Conservation (phyloP, 2,329 filamentous ascomycete species). For the Erysiphe pulchra region DNA sequence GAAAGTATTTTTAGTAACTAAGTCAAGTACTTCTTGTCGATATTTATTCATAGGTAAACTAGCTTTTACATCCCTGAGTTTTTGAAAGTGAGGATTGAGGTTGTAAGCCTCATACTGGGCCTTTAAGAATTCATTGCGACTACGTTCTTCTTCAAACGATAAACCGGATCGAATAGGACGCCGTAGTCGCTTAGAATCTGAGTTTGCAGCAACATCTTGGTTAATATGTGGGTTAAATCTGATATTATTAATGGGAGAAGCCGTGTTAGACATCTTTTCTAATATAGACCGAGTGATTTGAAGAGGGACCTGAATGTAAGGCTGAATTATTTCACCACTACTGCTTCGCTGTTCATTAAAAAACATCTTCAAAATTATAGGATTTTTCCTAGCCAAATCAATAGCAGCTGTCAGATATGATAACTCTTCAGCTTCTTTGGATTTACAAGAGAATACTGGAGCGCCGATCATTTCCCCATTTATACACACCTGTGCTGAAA, state of each 20-base stretch:
- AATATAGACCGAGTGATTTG: neutral
- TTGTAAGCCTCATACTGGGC: neutral
- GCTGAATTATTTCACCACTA: neutral
- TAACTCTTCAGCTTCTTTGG: neutral
- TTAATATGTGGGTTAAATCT: neutral
- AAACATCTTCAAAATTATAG: neutral
- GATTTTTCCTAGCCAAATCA: neutral
- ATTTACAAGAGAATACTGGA: neutral
- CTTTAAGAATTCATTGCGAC: neutral
- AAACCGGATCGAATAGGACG: neutral
- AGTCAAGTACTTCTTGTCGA: conserved; percentile 58
- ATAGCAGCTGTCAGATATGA: neutral
- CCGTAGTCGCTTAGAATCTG: neutral
- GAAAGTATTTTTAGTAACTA: conserved; percentile 53
- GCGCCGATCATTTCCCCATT: neutral
- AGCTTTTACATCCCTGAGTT: neutral
- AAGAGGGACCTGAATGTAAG: neutral
- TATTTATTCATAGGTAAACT: conserved; percentile 61
- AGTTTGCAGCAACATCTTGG: neutral
- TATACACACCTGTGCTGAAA: neutral
- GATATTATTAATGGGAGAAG: neutral
- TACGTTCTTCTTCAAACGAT: neutral
- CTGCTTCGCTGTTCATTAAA: neutral
- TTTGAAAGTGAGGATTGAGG: neutral
- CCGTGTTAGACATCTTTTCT: neutral